phyloP scores from a whole-genome alignment of 345 rosid species.

The Rhodomyrtus tomentosa region DNA sequence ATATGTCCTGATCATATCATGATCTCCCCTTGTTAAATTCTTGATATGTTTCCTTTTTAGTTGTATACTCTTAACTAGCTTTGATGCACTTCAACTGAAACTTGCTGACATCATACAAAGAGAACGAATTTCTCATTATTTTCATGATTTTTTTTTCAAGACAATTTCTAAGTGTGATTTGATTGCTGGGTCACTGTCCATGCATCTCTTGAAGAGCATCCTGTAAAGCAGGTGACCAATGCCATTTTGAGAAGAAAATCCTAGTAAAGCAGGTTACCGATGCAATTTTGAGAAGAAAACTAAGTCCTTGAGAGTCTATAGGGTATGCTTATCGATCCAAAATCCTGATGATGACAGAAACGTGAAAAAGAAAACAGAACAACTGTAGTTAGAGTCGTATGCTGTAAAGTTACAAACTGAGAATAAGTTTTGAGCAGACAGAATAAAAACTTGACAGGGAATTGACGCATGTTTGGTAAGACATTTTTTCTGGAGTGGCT shows the following conservation, averaged over 20 bases:
- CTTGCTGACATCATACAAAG: not conserved
- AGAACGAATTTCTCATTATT: not conserved
- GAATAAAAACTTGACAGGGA: not conserved
- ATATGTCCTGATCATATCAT: not conserved
- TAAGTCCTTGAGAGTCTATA: not conserved
- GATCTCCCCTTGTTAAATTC: not conserved
- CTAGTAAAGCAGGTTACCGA: not conserved
- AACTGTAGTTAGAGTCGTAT: not conserved
- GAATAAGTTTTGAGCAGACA: not conserved
- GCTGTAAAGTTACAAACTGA: not conserved
- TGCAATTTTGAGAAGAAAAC: not conserved
- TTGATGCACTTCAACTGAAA: not conserved
- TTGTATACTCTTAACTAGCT: not conserved
- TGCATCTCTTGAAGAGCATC: not conserved
- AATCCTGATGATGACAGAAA: not conserved
- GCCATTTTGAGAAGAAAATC: not conserved
- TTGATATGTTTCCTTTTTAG: not conserved
- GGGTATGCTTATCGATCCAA: not conserved
- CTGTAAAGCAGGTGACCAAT: not conserved
- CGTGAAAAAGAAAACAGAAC: not conserved
- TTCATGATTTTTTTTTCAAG: not conserved
- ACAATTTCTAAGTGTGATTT: not conserved
- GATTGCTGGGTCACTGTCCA: not conserved
- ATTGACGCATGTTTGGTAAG: not conserved
- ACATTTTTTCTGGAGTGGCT: not conserved